Evolutionary conservation across 495 filamentous ascomycete genomes (phyloP).

Genomic region (Collariella sp.): DNA sequence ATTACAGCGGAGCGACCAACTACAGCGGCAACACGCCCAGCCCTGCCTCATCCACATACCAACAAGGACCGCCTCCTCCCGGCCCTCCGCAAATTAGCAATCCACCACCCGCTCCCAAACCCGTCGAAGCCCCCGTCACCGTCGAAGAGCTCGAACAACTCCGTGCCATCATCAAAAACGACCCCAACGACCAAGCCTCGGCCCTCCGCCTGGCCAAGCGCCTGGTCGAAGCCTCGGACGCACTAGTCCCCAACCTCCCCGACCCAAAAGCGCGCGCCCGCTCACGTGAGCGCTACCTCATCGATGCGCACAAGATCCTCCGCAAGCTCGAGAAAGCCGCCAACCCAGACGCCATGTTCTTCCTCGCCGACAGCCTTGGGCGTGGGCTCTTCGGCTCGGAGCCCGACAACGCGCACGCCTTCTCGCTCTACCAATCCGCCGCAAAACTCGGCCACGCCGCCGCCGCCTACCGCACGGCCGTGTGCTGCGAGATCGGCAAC

Average conservation of each 20-base stretch:
- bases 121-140: constrained; percentile 55
- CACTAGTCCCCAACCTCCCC: constrained; percentile 61
- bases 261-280: constrained; percentile 68
- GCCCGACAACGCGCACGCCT: constrained; percentile 80
- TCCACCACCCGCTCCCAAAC: constrained; percentile 17
- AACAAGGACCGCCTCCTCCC: constrained; percentile 16
- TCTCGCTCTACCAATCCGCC: constrained; percentile 83
- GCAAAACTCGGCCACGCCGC: constrained; percentile 80
- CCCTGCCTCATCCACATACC: neutral
- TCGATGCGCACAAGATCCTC: constrained; percentile 81
- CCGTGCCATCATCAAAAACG: constrained; percentile 53
- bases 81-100: constrained; percentile 1
- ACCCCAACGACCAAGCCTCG: constrained; percentile 60
- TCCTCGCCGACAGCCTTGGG: constrained; percentile 81
- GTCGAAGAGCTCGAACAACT: constrained; percentile 66
- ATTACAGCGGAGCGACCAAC: constrained; percentile 48
- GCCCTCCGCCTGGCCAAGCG: constrained; percentile 74
- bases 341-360: constrained; percentile 85
- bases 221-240: constrained; percentile 72
- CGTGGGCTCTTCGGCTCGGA: constrained; percentile 57
- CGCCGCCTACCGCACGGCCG: constrained; percentile 87
- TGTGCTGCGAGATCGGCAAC: constrained; percentile 94
- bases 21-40: constrained; percentile 25
- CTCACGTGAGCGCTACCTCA: constrained; percentile 71
- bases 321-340: constrained; percentile 66